phyloP scores from a whole-genome alignment of 139 green algal species.

The Volvox reticuliferus region DNA sequence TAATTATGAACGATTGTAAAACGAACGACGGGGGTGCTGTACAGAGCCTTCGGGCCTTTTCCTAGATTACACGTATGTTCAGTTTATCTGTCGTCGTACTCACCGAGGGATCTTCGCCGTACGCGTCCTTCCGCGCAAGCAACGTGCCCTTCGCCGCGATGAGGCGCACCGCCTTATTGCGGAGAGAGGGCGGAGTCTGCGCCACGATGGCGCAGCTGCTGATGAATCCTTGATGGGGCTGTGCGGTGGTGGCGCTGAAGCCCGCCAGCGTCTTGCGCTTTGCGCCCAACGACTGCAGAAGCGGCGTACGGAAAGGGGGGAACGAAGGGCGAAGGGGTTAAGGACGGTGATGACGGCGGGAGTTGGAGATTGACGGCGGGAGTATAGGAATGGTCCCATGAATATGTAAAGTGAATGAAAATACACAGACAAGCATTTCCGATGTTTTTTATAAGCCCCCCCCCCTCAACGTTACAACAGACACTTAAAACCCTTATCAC shows the following conservation, averaged over 20 bases:
- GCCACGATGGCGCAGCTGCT: slow-evolving; percentile 67
- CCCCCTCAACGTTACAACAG: too few relatives aligned
- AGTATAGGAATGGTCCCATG: too few relatives aligned
- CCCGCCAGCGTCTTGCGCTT: slow-evolving; percentile 91
- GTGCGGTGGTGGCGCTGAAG: slow-evolving; percentile 76
- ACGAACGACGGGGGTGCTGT: too few relatives aligned
- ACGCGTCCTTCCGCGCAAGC: slow-evolving; percentile 94
- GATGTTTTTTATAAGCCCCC: too few relatives aligned
- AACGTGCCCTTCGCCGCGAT: slow-evolving; percentile 93
- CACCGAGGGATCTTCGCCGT: slow-evolving; percentile 79
- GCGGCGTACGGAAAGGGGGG: neutral
- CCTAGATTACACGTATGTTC: too few relatives aligned
- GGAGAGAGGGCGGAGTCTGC: slow-evolving; percentile 83
- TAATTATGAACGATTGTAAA: too few relatives aligned
- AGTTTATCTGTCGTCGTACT: neutral
- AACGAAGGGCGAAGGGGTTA: neutral
- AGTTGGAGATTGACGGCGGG: too few relatives aligned
- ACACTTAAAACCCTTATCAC: too few relatives aligned
- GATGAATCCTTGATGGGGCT: slow-evolving; percentile 76
- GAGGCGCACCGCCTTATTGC: slow-evolving; percentile 80
- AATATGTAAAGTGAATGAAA: too few relatives aligned
- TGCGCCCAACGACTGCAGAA: slow-evolving; percentile 88
- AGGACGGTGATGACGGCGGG: too few relatives aligned
- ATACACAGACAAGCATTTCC: too few relatives aligned
- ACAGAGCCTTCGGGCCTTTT: too few relatives aligned